A percentile compares a stretch with the other conserved stretches of the same genome.
phyloP scores from a whole-genome alignment of 139 green algal species.

The Chlorella vulgaris region DNA sequence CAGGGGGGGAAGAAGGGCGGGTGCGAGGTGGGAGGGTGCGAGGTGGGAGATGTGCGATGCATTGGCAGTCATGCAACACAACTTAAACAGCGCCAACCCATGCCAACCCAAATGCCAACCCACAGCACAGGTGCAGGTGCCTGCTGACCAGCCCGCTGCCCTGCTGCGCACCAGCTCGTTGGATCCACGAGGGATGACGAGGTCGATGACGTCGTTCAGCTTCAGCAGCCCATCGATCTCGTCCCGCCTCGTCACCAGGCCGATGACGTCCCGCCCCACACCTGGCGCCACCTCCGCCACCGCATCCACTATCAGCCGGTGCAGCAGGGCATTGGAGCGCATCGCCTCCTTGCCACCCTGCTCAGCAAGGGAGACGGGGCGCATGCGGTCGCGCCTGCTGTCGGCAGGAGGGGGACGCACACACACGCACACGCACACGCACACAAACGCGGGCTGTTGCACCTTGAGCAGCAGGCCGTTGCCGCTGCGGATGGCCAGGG shows the following conservation, averaged over 20 bases:
- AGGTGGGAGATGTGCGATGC: too few species aligned
- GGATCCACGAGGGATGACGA: conserved; percentile 95
- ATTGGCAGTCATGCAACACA: too few species aligned
- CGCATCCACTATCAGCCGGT: conserved; percentile 73
- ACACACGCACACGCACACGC: too few species aligned
- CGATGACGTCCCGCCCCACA: conserved; percentile 80
- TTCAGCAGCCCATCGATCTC: conserved; percentile 92
- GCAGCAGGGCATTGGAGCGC: conserved; percentile 83
- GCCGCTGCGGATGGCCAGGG: conserved; percentile 80
- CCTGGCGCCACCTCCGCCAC: conserved; percentile 58
- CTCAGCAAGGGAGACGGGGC: too few species aligned
- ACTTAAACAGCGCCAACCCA: background rate
- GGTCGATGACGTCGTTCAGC: conserved; percentile 94
- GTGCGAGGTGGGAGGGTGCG: background rate
- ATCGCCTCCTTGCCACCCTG: conserved; percentile 95
- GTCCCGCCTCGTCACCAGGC: conserved; percentile 87
- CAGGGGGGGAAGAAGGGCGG: background rate
- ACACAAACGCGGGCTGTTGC: too few species aligned
- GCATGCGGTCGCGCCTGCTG: too few species aligned
- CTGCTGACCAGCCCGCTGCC: background rate
- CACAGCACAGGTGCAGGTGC: background rate
- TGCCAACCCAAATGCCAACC: background rate
- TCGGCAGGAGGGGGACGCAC: too few species aligned
- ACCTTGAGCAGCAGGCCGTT: conserved; percentile 93
- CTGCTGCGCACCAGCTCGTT: conserved; percentile 75